Evolutionary conservation across 148 eudicot species (phyloP).

Genomic region (Persicaria maculosa): DNA sequence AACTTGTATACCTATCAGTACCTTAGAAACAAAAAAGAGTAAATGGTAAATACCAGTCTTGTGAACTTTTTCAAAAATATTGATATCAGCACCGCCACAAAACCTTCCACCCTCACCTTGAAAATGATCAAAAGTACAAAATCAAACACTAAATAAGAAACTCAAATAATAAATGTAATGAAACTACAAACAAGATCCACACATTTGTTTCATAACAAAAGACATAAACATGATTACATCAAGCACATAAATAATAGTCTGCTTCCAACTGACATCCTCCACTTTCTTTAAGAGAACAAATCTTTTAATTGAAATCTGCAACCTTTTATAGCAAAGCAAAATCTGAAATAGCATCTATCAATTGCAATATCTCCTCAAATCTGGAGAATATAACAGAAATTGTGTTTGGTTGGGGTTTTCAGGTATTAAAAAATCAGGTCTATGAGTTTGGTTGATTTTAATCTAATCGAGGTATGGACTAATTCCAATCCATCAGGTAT

Average conservation of each 20-base stretch:
- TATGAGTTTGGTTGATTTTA: not conserved
- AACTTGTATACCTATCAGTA: not conserved
- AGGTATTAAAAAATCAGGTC: not conserved
- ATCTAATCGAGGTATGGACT: not conserved
- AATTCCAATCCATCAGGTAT: not conserved
- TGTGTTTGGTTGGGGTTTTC: not conserved
- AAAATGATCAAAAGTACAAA: slow-evolving; percentile 13
- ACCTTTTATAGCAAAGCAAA: too few species aligned
- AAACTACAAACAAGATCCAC: not conserved
- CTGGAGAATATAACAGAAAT: not conserved
- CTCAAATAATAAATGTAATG: not conserved
- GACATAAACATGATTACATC: not conserved
- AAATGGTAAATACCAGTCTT: slow-evolving; percentile 46
- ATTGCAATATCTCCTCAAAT: too few species aligned
- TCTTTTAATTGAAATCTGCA: not conserved
- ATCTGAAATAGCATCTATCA: too few species aligned
- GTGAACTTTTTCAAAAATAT: slow-evolving; percentile 65
- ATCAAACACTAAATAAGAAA: not conserved
- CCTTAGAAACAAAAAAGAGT: not conserved
- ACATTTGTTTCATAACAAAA: not conserved
- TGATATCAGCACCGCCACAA: slow-evolving; percentile 87
- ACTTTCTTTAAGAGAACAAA: not conserved
- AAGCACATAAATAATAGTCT: not conserved
- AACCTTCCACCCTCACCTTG: slow-evolving; percentile 69
- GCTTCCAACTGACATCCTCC: not conserved